Evolutionary conservation across 2,329 filamentous ascomycete species (phyloP).

Genomic region (Fusarium torulosum): DNA sequence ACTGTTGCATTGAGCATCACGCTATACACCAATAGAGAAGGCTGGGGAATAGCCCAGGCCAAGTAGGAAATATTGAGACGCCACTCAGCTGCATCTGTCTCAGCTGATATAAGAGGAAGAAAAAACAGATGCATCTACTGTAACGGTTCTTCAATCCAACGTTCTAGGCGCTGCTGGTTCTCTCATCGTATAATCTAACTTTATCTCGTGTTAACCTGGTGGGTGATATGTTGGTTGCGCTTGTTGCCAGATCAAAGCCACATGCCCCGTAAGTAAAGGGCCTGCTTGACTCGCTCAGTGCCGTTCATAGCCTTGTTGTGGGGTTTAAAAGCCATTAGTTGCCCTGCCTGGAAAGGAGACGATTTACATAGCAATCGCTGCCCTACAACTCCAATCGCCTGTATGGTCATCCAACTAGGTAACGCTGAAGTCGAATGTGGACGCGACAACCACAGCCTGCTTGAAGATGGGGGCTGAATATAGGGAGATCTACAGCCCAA

Average conservation of each 20-base stretch:
- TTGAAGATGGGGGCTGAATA: neutral
- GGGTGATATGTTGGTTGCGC: neutral
- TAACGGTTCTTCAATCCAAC: neutral
- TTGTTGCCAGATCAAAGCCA: neutral
- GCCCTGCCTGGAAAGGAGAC: neutral
- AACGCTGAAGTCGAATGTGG: neutral
- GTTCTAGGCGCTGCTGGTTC: neutral
- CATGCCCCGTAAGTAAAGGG: no score
- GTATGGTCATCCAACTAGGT: neutral
- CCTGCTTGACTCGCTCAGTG: neutral
- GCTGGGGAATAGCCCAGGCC: neutral
- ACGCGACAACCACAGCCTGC: neutral
- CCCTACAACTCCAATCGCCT: neutral
- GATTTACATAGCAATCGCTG: neutral
- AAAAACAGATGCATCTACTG: neutral
- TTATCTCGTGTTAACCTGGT: neutral
- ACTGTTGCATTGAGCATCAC: neutral
- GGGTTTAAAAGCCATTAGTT: neutral
- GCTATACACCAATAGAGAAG: neutral
- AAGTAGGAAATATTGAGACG: neutral
- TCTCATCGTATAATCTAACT: neutral
- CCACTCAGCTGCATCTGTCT: constrained; percentile 8
- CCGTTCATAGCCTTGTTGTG: neutral
- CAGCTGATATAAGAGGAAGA: neutral
- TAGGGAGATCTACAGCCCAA: neutral